phyloP scores from a whole-genome alignment of 768 basidiomycete genomes.

The Gautieria morchelliformis region DNA sequence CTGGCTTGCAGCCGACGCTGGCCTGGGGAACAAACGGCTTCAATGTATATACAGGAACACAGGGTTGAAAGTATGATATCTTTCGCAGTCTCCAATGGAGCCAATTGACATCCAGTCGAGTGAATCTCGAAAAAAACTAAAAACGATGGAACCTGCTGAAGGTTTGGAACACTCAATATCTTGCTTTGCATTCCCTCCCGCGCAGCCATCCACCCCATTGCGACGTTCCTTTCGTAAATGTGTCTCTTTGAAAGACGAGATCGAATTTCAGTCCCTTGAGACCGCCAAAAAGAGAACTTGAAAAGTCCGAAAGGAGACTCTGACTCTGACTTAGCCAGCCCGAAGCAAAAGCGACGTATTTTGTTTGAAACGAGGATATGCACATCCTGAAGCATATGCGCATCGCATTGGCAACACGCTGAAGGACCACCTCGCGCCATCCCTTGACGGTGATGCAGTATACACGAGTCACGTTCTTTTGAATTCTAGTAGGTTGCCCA shows the following conservation, averaged over 20 bases:
- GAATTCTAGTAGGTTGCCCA: too few relatives aligned
- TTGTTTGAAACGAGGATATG: slow-evolving; percentile 34
- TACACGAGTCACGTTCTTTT: too few relatives aligned
- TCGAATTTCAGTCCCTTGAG: background rate
- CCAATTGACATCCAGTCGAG: too few relatives aligned
- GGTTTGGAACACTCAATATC: background rate
- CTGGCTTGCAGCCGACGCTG: too few relatives aligned
- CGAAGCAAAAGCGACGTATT: slow-evolving; percentile 12
- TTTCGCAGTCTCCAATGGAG: too few relatives aligned
- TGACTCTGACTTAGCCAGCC: background rate
- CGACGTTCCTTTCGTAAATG: background rate
- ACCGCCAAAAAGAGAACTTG: background rate
- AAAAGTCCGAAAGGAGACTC: background rate
- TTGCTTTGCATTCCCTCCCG: background rate
- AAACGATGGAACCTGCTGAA: background rate
- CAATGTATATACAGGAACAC: too few relatives aligned
- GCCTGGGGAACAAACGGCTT: too few relatives aligned
- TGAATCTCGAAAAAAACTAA: slow-evolving; percentile 1
- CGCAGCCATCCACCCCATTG: background rate
- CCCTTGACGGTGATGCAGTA: slow-evolving; percentile 56
- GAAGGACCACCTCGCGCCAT: slow-evolving; percentile 40
- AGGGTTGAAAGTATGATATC: too few relatives aligned
- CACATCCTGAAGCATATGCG: slow-evolving; percentile 41
- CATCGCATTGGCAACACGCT: slow-evolving; percentile 43
- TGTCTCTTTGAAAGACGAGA: background rate